Evolutionary conservation across 352 stramenopile genomes (phyloP).

Genomic region (Thalassiosira oceanica): DNA sequence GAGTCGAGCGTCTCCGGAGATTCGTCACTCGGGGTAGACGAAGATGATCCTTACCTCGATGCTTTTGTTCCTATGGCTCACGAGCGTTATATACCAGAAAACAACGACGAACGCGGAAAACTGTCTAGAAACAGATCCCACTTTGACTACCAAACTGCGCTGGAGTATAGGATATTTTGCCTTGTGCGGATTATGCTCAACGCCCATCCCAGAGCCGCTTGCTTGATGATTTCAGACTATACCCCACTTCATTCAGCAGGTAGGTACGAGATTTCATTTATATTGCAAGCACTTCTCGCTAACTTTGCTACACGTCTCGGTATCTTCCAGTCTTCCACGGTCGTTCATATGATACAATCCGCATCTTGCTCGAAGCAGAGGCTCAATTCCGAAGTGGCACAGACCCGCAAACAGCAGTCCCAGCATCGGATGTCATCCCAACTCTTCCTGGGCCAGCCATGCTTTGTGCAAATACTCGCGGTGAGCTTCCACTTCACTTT

Average conservation of each 20-base stretch:
- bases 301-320: no score
- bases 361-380: conserved; percentile 55
- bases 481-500: conserved; percentile 74
- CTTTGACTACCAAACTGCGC: conserved; percentile 42
- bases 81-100: no score
- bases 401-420: neutral
- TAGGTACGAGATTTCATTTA: no score
- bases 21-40: conserved; percentile 3
- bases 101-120: no score
- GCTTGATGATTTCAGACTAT: conserved; percentile 69
- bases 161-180: conserved; percentile 66
- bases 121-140: conserved; percentile 5
- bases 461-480: conserved; percentile 61
- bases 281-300: no score
- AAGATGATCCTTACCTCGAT: conserved; percentile 26
- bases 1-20: conserved; percentile 30
- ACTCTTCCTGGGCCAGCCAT: conserved; percentile 27
- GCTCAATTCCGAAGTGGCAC: conserved; percentile 6
- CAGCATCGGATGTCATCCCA: conserved; percentile 7
- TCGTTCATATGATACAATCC: conserved; percentile 64
- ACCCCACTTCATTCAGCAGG: conserved; percentile 72
- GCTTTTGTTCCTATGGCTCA: conserved; percentile 18
- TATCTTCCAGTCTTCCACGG: conserved; percentile 78
- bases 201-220: conserved; percentile 56
- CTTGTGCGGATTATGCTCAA: conserved; percentile 66